Base-by-base conservation (phyloP, 2,329 filamentous ascomycete species). In the Endoconidiophora polonica region DNA sequence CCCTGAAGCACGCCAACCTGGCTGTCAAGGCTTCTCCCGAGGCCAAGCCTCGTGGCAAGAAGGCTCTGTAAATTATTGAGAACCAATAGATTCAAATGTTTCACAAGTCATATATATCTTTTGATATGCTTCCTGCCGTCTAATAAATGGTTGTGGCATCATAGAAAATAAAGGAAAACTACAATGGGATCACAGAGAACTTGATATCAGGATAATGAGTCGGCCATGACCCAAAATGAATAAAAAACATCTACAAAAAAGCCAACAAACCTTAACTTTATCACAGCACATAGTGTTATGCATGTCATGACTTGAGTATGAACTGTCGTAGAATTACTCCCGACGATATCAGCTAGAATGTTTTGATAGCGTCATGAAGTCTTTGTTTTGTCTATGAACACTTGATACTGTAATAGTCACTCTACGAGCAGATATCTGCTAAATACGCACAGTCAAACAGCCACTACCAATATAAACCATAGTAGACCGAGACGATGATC, bases 1-100 rank as follows among this genome's bases (percentile, higher is more conserved):
- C 87, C 62, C 77, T 94, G 73, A 83, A 81, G 68, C 73, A 74
- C 63, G 79, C 83, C 60, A 83, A 93, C 77, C 76, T 74, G 65
- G 71, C 81, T 59, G 78, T 81, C 70, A 93, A 93, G 81, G 74
- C 81, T 55, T 68, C 71, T 56, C 77, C 77, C 60, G 79, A 80
- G 70, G 65, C 68, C 63, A 93, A 94, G 79, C 73, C 74, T 60
- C 77, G 86, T 63, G 87, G 88, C 60, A 73, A 73, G 59, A 86
- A 87, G 75, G 85, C 84, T 50, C 51, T 53, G 39, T 53, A 53
- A 53, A 53, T 50, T 40, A 33, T 33, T 33, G 29, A 33, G 29
- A 33, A 33, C 29, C 29, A 33, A 33, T 33, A 33, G 12, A 3
- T 37, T 26, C 20, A 44, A 26, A 44, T 44, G 40, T 46, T 41